A percentile compares a stretch with the other conserved stretches of the same genome.
Evolutionary conservation across 768 basidiomycete species (phyloP).

Genomic region (Suillus ampliporus): DNA sequence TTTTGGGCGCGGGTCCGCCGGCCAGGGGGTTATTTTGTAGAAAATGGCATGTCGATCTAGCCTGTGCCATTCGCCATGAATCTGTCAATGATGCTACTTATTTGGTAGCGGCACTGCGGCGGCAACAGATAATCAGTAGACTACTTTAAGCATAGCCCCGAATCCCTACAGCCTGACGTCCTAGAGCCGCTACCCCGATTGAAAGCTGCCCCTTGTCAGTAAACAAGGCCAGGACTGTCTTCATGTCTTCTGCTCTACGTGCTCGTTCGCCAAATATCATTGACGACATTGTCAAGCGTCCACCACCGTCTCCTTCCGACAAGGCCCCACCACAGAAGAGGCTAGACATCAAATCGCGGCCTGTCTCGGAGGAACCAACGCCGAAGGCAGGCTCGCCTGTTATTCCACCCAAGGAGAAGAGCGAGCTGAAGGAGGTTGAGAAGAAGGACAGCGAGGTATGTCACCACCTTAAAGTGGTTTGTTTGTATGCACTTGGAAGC

Average conservation of each 20-base stretch:
- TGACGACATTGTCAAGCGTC: constrained; percentile 35
- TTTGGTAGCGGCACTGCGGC: constrained; percentile 11
- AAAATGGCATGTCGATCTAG: constrained; percentile 10
- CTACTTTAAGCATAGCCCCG: constrained; percentile 12
- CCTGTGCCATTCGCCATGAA: constrained; percentile 1
- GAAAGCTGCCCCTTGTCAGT: constrained; percentile 7
- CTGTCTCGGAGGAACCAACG: constrained; percentile 31
- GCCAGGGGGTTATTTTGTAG: constrained; percentile 34
- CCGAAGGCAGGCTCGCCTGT: constrained; percentile 20
- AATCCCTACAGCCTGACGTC: constrained; percentile 9
- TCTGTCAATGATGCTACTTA: constrained; percentile 7
- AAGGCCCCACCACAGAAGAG: constrained; percentile 38
- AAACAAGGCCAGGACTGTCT: constrained; percentile 3
- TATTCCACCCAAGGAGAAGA: constrained; percentile 14
- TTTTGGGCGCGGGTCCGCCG: constrained; percentile 9
- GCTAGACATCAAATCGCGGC: constrained; percentile 35
- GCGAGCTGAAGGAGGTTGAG: constrained; percentile 21
- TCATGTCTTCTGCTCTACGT: constrained; percentile 26
- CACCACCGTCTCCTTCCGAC: constrained; percentile 39
- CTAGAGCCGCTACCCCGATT: constrained; percentile 8
- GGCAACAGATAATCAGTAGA: constrained; percentile 12
- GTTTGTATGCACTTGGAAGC: constrained; percentile 1
- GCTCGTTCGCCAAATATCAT: constrained; percentile 35
- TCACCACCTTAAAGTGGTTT: constrained; percentile 3
- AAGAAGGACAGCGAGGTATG: constrained; percentile 33